These are phyloP conservation scores for Metarhizium humberi DNA, from an alignment of 2,329 filamentous ascomycete genomes.

Conservation along the genomic window DNA sequence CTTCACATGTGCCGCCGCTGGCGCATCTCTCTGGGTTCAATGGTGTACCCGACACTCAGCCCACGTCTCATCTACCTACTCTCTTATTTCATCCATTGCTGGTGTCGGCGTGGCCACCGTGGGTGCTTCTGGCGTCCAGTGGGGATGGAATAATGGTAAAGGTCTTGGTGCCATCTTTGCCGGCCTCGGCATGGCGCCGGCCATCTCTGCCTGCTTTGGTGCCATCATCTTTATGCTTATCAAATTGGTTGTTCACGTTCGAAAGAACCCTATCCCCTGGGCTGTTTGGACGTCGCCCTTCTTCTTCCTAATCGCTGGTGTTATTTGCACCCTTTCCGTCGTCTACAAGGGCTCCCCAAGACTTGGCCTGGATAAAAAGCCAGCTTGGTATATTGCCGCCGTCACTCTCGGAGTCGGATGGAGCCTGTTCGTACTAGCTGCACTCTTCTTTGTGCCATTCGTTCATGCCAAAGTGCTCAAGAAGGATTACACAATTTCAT, in stretches of 20 bases:
- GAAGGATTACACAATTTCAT: conserved; percentile 54
- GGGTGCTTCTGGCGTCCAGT: conserved; percentile 51
- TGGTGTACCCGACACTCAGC: conserved; percentile 68
- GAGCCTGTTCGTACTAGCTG: conserved; percentile 49
- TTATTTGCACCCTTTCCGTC: conserved; percentile 65
- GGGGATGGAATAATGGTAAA: conserved; percentile 57
- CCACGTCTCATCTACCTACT: conserved; percentile 66
- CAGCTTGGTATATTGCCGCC: conserved; percentile 54
- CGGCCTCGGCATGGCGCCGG: conserved; percentile 58
- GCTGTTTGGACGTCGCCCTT: conserved; percentile 65
- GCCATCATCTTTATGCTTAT: conserved; percentile 62
- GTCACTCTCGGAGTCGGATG: conserved; percentile 57
- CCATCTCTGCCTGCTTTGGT: conserved; percentile 52
- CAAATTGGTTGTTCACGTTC: conserved; percentile 53
- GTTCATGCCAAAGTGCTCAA: conserved; percentile 58
- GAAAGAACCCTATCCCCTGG: conserved; percentile 63
- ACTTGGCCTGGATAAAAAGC: conserved; percentile 56
- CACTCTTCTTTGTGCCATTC: conserved; percentile 65
- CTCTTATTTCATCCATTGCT: conserved; percentile 58
- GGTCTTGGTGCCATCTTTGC: conserved; percentile 63
- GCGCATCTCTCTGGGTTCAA: conserved; percentile 66
- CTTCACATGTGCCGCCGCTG: conserved; percentile 55
- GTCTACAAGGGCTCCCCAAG: conserved; percentile 74
- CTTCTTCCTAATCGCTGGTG: conserved; percentile 69
- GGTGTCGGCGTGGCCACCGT: conserved; percentile 61